A percentile compares a stretch with the other conserved stretches of the same genome.
These are phyloP conservation scores for Aspergillus hancockii DNA, from an alignment of 495 filamentous ascomycete genomes.

Conservation along the genomic window DNA sequence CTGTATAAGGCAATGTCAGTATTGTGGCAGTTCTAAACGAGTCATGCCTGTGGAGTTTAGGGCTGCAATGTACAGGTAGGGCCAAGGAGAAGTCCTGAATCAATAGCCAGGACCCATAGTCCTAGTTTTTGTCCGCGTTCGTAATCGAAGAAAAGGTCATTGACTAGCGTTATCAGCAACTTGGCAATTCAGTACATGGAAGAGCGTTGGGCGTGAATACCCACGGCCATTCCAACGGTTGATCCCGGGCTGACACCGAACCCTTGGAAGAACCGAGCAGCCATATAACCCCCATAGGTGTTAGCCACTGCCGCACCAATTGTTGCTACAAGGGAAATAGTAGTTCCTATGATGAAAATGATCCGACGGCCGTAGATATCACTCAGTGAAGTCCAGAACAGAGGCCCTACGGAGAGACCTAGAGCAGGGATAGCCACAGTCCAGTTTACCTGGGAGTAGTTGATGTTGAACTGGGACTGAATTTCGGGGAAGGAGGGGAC, in stretches of 20 bases:
- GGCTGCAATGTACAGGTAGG: constrained; percentile 37
- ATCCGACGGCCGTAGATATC: constrained; percentile 60
- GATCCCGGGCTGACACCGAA: constrained; percentile 59
- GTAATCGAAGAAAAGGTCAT: constrained; percentile 60
- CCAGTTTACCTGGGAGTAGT: constrained; percentile 60
- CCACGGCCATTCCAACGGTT: constrained; percentile 61
- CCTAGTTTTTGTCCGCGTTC: constrained; percentile 63
- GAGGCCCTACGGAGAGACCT: constrained; percentile 57
- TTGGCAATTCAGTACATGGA: background rate
- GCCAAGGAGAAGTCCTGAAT: constrained; percentile 57
- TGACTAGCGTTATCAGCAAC: constrained; percentile 24
- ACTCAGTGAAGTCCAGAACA: constrained; percentile 58
- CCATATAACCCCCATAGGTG: constrained; percentile 55
- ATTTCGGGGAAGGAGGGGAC: constrained; percentile 58
- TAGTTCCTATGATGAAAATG: constrained; percentile 56
- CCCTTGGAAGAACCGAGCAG: constrained; percentile 62
- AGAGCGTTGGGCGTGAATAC: constrained; percentile 25
- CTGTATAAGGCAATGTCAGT: constrained; percentile 22
- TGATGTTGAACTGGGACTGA: constrained; percentile 49
- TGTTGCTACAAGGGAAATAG: constrained; percentile 54
- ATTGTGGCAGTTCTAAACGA: background rate
- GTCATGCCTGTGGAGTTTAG: background rate
- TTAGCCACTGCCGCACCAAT: constrained; percentile 51
- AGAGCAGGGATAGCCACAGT: constrained; percentile 63
- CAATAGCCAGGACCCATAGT: constrained; percentile 61